Percentiles rank a stretch among this genome's conserved stretches.
Evolutionary conservation across 345 rosid species (phyloP).

Genomic region (Eutrema yunnanense): DNA sequence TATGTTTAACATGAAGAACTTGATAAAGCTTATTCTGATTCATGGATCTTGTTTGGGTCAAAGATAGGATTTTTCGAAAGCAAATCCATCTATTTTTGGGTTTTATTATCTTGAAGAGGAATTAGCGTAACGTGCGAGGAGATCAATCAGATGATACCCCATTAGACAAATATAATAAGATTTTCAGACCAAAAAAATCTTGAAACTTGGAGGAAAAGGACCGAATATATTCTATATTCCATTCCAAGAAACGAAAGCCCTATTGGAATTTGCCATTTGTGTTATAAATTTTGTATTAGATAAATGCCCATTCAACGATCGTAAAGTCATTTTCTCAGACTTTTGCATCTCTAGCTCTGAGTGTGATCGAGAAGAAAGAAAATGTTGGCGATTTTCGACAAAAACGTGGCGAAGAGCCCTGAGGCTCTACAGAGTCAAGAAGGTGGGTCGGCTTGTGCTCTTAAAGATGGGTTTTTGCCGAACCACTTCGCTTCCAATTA

Average conservation of each 20-base stretch:
- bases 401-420: constrained; percentile 76
- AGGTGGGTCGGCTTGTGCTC: constrained; percentile 43
- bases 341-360: constrained; percentile 3
- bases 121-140: background rate
- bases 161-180: too few species aligned
- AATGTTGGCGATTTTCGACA: constrained; percentile 91
- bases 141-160: background rate
- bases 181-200: background rate
- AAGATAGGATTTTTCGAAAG: background rate
- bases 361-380: constrained; percentile 14
- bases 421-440: constrained; percentile 63
- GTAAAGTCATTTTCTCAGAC: constrained; percentile 1
- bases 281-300: background rate
- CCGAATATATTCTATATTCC: constrained; percentile 9
- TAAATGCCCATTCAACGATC: constrained; percentile 21
- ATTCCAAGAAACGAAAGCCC: constrained; percentile 1
- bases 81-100: background rate
- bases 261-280: constrained; percentile 8
- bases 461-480: constrained; percentile 61
- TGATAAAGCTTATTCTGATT: constrained; percentile 4
- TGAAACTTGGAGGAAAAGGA: background rate
- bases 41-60: background rate
- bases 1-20: background rate
- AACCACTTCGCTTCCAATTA: constrained; percentile 49
- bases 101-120: background rate